A percentile compares a stretch with the other conserved stretches of the same genome.
Evolutionary conservation across 2,329 filamentous ascomycete species (phyloP).

Genomic region (Paracamarosporium sp.): DNA sequence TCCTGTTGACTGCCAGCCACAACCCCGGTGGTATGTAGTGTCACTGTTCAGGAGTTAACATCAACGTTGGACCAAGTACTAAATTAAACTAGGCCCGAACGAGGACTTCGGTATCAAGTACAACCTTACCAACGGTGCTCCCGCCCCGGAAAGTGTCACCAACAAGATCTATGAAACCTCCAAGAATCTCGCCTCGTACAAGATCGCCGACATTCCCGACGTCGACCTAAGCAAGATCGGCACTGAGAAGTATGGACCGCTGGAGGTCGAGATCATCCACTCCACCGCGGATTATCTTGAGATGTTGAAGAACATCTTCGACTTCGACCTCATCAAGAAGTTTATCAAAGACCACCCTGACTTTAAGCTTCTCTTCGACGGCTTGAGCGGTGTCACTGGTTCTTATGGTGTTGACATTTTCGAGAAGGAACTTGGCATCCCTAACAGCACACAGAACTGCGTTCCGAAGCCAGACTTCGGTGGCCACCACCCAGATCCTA

Average conservation of each 20-base stretch:
- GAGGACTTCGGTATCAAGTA: slow-evolving; percentile 99
- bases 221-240: slow-evolving; percentile 85
- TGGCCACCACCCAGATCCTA: slow-evolving; percentile 96
- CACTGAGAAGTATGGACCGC: slow-evolving; percentile 78
- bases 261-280: slow-evolving; percentile 96
- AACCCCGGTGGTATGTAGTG: slow-evolving; percentile 87
- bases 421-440: slow-evolving; percentile 87
- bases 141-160: slow-evolving; percentile 93
- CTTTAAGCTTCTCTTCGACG: slow-evolving; percentile 98
- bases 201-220: slow-evolving; percentile 85
- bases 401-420: slow-evolving; percentile 96
- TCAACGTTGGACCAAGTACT: not conserved
- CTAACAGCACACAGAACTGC: slow-evolving; percentile 88
- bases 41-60: not conserved
- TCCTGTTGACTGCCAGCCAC: slow-evolving; percentile 95
- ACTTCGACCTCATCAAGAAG: slow-evolving; percentile 93
- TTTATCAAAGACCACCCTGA: slow-evolving; percentile 87
- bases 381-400: slow-evolving; percentile 91
- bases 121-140: slow-evolving; percentile 95
- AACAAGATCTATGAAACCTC: slow-evolving; percentile 97
- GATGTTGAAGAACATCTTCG: slow-evolving; percentile 98
- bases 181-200: slow-evolving; percentile 90
- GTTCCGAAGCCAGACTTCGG: slow-evolving; percentile 92
- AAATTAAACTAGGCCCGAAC: slow-evolving; percentile 70
- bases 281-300: slow-evolving; percentile 89